Evolutionary conservation across 306 rosid species (phyloP).

Genomic region (Vicia sativa): DNA sequence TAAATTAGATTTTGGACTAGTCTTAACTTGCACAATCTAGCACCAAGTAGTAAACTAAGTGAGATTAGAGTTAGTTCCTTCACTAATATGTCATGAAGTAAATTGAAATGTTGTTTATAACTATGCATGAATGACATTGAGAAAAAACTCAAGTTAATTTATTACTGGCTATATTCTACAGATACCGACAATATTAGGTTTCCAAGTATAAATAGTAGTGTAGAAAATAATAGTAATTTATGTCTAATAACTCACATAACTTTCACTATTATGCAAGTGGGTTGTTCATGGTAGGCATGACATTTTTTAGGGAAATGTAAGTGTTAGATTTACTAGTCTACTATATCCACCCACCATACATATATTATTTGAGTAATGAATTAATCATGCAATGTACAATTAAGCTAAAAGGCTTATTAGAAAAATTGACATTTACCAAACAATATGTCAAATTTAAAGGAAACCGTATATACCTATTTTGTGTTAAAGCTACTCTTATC

Average conservation of each 20-base stretch:
- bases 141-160: constrained; percentile 4
- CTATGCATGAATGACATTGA: constrained; percentile 15
- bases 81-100: constrained; percentile 23
- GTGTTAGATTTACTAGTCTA: constrained; percentile 29
- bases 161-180: constrained; percentile 34
- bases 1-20: neutral
- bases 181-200: constrained; percentile 37
- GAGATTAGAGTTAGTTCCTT: constrained; percentile 2
- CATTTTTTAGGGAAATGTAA: constrained; percentile 40
- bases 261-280: constrained; percentile 40
- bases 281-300: constrained; percentile 48
- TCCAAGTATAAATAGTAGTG: constrained; percentile 33
- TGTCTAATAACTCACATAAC: constrained; percentile 34
- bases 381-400: constrained; percentile 45
- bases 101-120: constrained; percentile 27
- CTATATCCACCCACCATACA: constrained; percentile 40
- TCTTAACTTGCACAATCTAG: neutral
- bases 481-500: constrained; percentile 40
- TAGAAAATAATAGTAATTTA: constrained; percentile 38
- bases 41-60: neutral
- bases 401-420: constrained; percentile 39
- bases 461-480: constrained; percentile 36
- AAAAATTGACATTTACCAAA: constrained; percentile 57
- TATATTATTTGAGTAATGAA: constrained; percentile 36
- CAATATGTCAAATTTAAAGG: constrained; percentile 45